Base-by-base conservation (phyloP, 345 rosid species). In the Rhizophora mangle region DNA sequence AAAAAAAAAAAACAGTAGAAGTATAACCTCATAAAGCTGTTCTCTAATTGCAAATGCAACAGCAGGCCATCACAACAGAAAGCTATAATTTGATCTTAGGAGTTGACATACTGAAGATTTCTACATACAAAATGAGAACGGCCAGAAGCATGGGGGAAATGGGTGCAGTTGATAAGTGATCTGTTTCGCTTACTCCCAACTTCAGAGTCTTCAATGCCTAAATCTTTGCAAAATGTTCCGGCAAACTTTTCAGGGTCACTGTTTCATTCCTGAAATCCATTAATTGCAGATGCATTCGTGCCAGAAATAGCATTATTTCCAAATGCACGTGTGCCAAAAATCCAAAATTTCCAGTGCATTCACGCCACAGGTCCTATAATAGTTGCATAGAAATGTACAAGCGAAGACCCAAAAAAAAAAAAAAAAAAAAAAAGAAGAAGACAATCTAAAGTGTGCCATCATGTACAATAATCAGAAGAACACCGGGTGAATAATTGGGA, bases 161-260 rank as follows among this genome's bases (percentile, higher is more conserved):
- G 47, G 60, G 36, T 73, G 47, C 63, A 53, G 21, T 39, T 15
- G 46, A 54, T 34, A 30, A 66, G 24, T 22, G 46, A 51, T 13
- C 1, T 37, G 39, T 4, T 71, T 73, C 70, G 68, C 86, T 89
- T 83, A 95, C 99, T 58, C 92, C 96, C 96, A 74, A 87, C 93
- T 88, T 95, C 93, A 70, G 96, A 97, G 82, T 90, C 97, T 74
- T 82, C 80, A 76, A 95, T 84, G 61, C 75, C 87, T 86, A 95
- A 72, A 84, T 92, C 96, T 70, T 75, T 81, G 77, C 97, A 88
- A 75, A 95, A 87, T 71, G 93, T 88, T 81, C 86, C 79, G 63
- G 96, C 96, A 61, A 95, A 92, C 64, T 86, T 92, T 82, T 92
- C 96, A 62, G 96, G 99, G 71, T 92, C 96, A 81, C 96, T 90